phyloP scores from a whole-genome alignment of 2,329 filamentous ascomycete species.

The Dothistroma septosporum region DNA sequence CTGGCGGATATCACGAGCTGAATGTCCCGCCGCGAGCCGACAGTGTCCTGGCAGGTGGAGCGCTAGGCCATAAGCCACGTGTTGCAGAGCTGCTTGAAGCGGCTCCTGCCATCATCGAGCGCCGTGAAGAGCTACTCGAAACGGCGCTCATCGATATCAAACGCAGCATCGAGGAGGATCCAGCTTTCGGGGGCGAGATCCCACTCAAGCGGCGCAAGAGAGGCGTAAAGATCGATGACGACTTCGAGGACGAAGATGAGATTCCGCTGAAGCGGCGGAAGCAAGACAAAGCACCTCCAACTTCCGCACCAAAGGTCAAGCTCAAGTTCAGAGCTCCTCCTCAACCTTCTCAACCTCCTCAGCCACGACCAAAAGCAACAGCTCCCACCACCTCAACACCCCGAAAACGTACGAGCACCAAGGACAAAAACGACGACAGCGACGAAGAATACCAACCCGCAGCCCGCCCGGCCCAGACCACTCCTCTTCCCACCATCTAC shows the following conservation, averaged over 20 bases:
- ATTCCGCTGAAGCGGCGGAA: background rate
- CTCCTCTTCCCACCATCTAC: background rate
- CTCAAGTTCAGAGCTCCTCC: background rate
- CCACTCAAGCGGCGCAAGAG: background rate
- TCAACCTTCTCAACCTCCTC: background rate
- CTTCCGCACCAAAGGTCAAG: background rate
- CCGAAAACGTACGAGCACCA: background rate
- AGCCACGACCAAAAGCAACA: background rate
- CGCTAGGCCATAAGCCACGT: background rate
- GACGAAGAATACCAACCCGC: background rate
- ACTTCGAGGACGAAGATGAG: conserved; percentile 2
- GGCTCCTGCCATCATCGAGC: background rate
- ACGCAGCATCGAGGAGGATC: background rate
- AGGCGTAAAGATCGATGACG: background rate
- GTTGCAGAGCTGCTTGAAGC: background rate
- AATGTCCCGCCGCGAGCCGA: background rate
- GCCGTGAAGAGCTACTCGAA: background rate
- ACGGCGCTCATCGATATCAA: background rate
- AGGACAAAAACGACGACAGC: background rate
- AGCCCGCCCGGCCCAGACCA: background rate
- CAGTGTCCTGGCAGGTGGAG: background rate
- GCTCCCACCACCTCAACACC: background rate
- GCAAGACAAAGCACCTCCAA: background rate
- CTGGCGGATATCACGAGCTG: background rate
- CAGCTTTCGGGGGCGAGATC: background rate